phyloP scores from a whole-genome alignment of 352 stramenopile genomes.

The Aphanomyces cochlioides region DNA sequence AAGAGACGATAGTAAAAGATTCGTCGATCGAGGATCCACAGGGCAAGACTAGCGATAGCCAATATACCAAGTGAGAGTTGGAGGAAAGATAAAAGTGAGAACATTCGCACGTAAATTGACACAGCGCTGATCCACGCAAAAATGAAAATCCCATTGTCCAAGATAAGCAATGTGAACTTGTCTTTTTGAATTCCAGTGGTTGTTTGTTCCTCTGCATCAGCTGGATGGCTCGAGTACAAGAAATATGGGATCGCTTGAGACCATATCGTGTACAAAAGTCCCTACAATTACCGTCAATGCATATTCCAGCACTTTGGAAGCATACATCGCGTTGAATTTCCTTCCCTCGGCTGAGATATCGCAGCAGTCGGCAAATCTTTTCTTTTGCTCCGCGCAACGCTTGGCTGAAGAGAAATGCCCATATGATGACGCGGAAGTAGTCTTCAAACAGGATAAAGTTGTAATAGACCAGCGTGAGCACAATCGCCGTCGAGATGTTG shows the following conservation, averaged over 20 bases:
- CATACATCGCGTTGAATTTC: constrained; percentile 69
- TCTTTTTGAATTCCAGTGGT: neutral
- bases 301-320: neutral
- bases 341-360: constrained; percentile 78
- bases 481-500: constrained; percentile 83
- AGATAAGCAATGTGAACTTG: constrained; percentile 43
- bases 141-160: constrained; percentile 86
- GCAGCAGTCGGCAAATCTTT: constrained; percentile 72
- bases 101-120: constrained; percentile 85
- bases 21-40: constrained; percentile 78
- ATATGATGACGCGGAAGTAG: constrained; percentile 84
- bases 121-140: constrained; percentile 79
- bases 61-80: constrained; percentile 65
- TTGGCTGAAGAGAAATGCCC: constrained; percentile 82
- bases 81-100: constrained; percentile 74
- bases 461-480: constrained; percentile 84
- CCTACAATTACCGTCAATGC: neutral
- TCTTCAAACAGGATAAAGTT: constrained; percentile 89
- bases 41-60: constrained; percentile 56
- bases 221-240: neutral
- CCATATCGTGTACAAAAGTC: constrained; percentile 25
- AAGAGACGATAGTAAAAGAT: constrained; percentile 89
- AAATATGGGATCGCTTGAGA: constrained; percentile 23
- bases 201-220: neutral
- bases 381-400: constrained; percentile 82